phyloP scores from a whole-genome alignment of 169 alveolate species.

The Plasmodium vivax region DNA sequence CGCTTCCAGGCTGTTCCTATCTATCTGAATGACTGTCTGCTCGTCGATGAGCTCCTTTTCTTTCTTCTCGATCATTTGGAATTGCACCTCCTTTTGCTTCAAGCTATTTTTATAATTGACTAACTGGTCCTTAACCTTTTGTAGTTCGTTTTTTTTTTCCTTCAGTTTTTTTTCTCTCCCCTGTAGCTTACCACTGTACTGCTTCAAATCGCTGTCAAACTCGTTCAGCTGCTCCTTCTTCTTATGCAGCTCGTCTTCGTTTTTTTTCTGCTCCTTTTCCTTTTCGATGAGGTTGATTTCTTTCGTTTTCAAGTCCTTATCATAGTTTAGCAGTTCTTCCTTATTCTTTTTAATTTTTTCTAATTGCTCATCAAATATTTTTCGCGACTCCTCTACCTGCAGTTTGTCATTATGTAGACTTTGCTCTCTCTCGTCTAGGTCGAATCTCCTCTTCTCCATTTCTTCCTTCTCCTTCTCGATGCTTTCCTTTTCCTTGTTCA shows the following conservation, averaged over 20 bases:
- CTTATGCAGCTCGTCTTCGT: constrained; percentile 58
- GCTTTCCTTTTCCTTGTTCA: constrained; percentile 62
- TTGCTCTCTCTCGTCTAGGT: constrained; percentile 51
- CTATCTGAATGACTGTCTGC: constrained; percentile 64
- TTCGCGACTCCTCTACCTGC: constrained; percentile 67
- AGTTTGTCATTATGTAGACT: constrained; percentile 52
- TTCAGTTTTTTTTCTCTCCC: constrained; percentile 68
- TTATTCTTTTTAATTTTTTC: constrained; percentile 68
- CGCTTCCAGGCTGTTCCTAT: constrained; percentile 64
- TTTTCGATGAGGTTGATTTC: constrained; percentile 64
- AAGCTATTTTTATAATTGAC: constrained; percentile 69
- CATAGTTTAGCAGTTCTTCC: constrained; percentile 61
- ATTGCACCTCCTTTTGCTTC: constrained; percentile 56
- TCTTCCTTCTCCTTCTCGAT: constrained; percentile 68
- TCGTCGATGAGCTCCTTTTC: constrained; percentile 70
- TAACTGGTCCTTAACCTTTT: constrained; percentile 58
- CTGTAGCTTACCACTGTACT: constrained; percentile 52
- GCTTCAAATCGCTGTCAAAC: constrained; percentile 40
- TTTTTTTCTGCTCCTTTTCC: constrained; percentile 36
- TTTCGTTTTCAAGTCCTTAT: constrained; percentile 42
- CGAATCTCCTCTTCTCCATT: constrained; percentile 48
- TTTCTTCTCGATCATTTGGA: constrained; percentile 54
- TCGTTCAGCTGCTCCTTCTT: constrained; percentile 36
- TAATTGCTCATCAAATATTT: constrained; percentile 66
- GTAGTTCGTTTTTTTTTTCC: constrained; percentile 68